Base-by-base conservation (phyloP, 495 filamentous ascomycete species). In the Talaromyces wortmannii region DNA sequence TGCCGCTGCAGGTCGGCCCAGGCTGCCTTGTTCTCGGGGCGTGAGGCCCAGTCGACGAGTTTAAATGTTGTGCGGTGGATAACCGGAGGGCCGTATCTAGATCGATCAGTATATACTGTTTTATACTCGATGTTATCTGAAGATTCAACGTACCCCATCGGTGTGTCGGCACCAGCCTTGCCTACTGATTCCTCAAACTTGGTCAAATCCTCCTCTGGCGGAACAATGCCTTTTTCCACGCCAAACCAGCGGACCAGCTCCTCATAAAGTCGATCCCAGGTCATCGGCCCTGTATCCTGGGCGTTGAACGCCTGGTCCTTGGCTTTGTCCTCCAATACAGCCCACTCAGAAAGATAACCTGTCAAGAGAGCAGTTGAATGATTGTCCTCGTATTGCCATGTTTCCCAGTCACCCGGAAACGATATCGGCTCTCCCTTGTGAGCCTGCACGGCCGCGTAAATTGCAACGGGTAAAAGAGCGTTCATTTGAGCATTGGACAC, bases 331-430 rank as follows among this genome's bases (percentile, higher is more conserved):
- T 55, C 62, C 17, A 80, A 57, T 2, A 68, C 77, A 1, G 70
- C 66, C 78, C 77, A 82, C 59, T 80, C 77, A 31, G 68, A 66
- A 45, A 75, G 63, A 40, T 74, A 74, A 1, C 65, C 74, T 33
- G 73, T 77, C 49, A 80, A 56, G 59, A 59, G 55, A 0, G 69
- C 71, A 6, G 59, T 68, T 36, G 66, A 68, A 47, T 70, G 63
- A 23, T 63, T 61, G 15, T 67, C 61, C 48, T 70, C 63, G 6
- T 59, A 44, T 45, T 72, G 63, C 74, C 75, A 78, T 0, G 66
- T 61, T 11, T 43, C 33, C 31, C 68, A 60, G 47, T 73, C 74
- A 7, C 64, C 61, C 0, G 77, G 75, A 57, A 68, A 81, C 7
- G 61, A 60, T 2, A 81, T 48, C 7, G 60, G 49, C 50, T 60